Percentiles rank a stretch among this genome's conserved stretches.
These are phyloP conservation scores for Coccomyxa sp. DNA, from an alignment of 139 green algal genomes.

Conservation along the genomic window DNA sequence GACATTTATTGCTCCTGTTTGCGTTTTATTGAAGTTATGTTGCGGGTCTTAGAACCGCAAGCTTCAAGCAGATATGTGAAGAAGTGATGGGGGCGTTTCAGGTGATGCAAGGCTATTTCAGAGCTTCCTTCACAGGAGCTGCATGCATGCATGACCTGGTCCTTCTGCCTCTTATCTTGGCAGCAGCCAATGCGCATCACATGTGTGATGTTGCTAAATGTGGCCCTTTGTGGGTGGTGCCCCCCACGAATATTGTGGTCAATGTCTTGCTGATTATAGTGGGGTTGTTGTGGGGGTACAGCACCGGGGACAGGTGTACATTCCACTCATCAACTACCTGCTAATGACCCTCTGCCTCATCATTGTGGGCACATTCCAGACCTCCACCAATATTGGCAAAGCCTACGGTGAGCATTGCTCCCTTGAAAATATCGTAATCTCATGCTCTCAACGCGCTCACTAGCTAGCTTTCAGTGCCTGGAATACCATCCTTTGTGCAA, in stretches of 20 bases:
- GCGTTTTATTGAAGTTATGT: too few species aligned
- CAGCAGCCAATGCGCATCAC: too few species aligned
- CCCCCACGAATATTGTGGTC: too few species aligned
- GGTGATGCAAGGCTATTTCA: too few species aligned
- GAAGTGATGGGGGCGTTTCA: too few species aligned
- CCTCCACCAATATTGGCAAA: conserved; percentile 21
- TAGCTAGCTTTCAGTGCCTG: too few species aligned
- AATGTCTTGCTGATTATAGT: too few species aligned
- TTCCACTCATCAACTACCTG: conserved; percentile 48
- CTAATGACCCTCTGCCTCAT: conserved; percentile 32
- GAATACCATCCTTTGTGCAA: background rate
- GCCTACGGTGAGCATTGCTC: conserved; percentile 20
- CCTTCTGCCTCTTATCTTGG: too few species aligned
- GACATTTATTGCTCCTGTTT: background rate
- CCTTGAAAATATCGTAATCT: background rate
- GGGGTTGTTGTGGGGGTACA: background rate
- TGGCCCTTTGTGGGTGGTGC: too few species aligned
- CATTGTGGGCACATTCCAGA: conserved; percentile 38
- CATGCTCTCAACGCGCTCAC: background rate
- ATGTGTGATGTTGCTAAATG: too few species aligned
- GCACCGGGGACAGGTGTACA: conserved; percentile 50
- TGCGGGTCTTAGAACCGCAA: background rate
- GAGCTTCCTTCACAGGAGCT: too few species aligned
- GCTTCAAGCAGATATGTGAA: background rate
- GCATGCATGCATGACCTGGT: too few species aligned